Evolutionary conservation across 192 early-diverging fungal genomes (phyloP), one percentile per base, ranked within the genome.

Genomic region (Coemansia sp.): DNA sequence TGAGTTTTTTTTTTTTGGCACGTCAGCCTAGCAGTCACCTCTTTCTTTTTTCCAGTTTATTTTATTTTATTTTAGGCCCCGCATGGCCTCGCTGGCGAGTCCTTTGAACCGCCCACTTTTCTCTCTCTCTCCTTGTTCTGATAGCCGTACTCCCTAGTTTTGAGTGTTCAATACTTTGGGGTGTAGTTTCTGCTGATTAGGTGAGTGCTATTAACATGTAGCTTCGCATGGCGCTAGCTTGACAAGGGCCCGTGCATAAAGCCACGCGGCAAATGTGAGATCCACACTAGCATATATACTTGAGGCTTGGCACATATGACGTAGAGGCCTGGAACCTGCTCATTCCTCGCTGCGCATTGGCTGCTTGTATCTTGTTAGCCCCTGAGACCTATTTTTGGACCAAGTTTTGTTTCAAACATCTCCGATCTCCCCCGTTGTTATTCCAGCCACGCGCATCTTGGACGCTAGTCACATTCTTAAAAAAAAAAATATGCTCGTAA

Each of bases 311-410:
- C 36, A 38, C 36, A 38, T 38, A 38, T 36, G 36, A 38, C 36
- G 36, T 38, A 38, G 36, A 18, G 44, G 44, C 44, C 44, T 47
- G 44, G 44, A 47, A 18, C 44, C 15, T 18, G 18, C 44, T 47
- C 44, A 1, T 18, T 11, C 5, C 44, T 47, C 18, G 3, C n/a
- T 18, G 15, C 7, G 44, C n/a, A 47, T 47, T 47, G 44, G 44
- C 44, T 47, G 44, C 44, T n/a, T 47, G 18, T n/a, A 5, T 7
- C 7, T 47, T 47, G 44, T 5, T 15, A 6, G 44, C 44, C 44
- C 44, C 44, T 47, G 44, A 47, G 44, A 18, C 50, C 50, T 53
- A 53, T 53, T 53, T 53, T 53, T 53, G 50, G 50, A 47, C 44
- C 44, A 18, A 47, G 44, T 47, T 15, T 47, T 38, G 44, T 47